Percentiles rank a stretch among this genome's conserved stretches.
Conservation (phyloP, 2,329 filamentous ascomycete genomes). For the Coniochaeta hoffmannii region DNA sequence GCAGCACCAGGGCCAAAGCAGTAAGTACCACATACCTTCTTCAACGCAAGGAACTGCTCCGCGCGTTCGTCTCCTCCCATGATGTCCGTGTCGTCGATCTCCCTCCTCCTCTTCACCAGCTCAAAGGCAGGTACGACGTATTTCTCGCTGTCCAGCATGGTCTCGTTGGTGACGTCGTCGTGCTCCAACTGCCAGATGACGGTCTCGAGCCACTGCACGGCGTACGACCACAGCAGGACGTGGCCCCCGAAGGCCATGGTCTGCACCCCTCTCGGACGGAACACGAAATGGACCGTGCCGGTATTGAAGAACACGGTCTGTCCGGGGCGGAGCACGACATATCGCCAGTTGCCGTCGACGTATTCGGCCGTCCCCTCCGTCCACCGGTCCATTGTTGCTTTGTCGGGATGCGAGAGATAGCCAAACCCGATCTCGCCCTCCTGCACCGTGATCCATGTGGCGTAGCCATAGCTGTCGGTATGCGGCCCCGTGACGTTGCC, state of each 20-base stretch:
- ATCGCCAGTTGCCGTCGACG: constrained; percentile 22
- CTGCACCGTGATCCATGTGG: constrained; percentile 25
- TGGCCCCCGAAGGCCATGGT: constrained; percentile 25
- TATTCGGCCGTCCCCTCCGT: constrained; percentile 19
- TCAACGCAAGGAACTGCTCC: too few species aligned
- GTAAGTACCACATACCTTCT: too few species aligned
- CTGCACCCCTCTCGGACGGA: constrained; percentile 16
- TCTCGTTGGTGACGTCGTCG: constrained; percentile 21
- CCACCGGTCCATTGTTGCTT: too few species aligned
- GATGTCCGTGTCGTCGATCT: too few species aligned
- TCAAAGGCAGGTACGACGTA: too few species aligned
- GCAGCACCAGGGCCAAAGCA: too few species aligned
- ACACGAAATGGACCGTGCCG: constrained; percentile 26
- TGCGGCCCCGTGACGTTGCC: constrained; percentile 25
- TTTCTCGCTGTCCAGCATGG: too few species aligned
- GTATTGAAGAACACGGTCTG: constrained; percentile 25
- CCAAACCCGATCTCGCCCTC: constrained; percentile 13
- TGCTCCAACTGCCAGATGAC: constrained; percentile 19
- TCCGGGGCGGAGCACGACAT: constrained; percentile 22
- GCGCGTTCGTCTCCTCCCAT: too few species aligned
- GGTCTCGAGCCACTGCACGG: constrained; percentile 21
- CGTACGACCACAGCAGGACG: constrained; percentile 23
- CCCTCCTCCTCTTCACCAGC: too few species aligned
- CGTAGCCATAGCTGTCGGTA: constrained; percentile 24
- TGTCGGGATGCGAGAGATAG: too few species aligned